Base-by-base conservation (phyloP, 305 asterid genomes). In the Ilex paraguariensis region DNA sequence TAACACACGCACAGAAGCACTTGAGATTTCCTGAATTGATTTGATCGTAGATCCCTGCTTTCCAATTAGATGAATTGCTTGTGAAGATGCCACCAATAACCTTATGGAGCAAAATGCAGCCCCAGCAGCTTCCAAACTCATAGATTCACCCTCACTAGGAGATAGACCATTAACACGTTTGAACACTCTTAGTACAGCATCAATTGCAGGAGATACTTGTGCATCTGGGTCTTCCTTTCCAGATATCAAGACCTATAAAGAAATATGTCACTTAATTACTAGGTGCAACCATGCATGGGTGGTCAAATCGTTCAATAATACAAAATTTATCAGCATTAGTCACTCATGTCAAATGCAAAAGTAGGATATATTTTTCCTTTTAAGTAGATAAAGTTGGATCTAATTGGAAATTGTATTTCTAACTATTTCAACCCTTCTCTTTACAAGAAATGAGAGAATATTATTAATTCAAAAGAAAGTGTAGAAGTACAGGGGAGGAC, bases 31-130 rank as follows among this genome's bases (percentile, higher is more conserved):
- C 56, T 66, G 68, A 15, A 72, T 66, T 49, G 68, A 56, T 15
- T 66, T 72, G 39, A 72, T 72, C 31, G 72, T 56, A 15, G 72
- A 57, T 17, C 76, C 76, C 28, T 58, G 72, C 65, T 53, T 72
- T 28, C 72, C 76, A 10, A 72, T 72, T 63, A 72, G 62, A 44
- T 66, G 67, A 61, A 52, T 63, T 3, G 76, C 76, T 54, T 72
- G 76, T 10, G 72, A 56, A 12, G 67, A 68, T 1, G 80, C 76
- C 64, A 75, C 76, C 59, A 79, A 64, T 46, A 79, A 60, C 28
- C 73, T 66, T 13, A 75, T 17, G 12, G 78, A 78, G 61, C 78
- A 71, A 57, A 56, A 73, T 46, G 31, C 32, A 30, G 33, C 33
- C 8, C 32, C 30, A 3, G 58, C 58, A 4, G 58, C 58, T 36